phyloP scores from a whole-genome alignment of 805 yeast genomes.

The Kockiozyma suomiensis region DNA sequence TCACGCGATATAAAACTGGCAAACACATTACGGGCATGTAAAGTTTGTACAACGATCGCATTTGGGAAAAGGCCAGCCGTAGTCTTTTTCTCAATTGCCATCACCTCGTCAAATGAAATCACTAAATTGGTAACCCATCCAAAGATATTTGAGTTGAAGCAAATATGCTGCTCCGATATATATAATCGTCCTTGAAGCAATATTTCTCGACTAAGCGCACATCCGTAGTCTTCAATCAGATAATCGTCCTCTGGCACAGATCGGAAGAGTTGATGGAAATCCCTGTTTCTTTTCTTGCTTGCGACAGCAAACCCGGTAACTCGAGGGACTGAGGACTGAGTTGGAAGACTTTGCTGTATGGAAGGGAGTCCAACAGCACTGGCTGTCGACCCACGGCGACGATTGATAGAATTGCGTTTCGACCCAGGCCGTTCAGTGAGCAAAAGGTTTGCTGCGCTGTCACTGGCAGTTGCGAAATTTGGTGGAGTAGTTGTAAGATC shows the following conservation, averaged over 20 bases:
- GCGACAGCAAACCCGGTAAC: conserved; percentile 48
- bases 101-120: conserved; percentile 70
- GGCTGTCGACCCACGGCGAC: conserved; percentile 26
- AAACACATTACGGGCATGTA: conserved; percentile 67
- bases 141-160: conserved; percentile 82
- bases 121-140: conserved; percentile 89
- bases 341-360: not conserved
- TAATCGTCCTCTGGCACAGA: conserved; percentile 69
- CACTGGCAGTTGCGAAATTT: conserved; percentile 55
- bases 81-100: conserved; percentile 72
- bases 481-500: conserved; percentile 64
- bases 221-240: conserved; percentile 81
- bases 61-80: conserved; percentile 92
- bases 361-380: conserved; percentile 5
- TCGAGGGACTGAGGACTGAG: conserved; percentile 9
- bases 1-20: conserved; percentile 89
- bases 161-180: conserved; percentile 72
- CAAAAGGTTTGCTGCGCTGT: not conserved
- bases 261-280: conserved; percentile 75
- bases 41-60: conserved; percentile 74
- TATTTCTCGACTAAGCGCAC: conserved; percentile 87
- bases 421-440: not conserved
- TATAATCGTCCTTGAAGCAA: conserved; percentile 85
- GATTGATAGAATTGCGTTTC: conserved; percentile 6
- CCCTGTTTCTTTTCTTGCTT: conserved; percentile 62